These are phyloP conservation scores for Chlorophyllum brunneum DNA, from an alignment of 768 basidiomycete species.

Conservation along the genomic window DNA sequence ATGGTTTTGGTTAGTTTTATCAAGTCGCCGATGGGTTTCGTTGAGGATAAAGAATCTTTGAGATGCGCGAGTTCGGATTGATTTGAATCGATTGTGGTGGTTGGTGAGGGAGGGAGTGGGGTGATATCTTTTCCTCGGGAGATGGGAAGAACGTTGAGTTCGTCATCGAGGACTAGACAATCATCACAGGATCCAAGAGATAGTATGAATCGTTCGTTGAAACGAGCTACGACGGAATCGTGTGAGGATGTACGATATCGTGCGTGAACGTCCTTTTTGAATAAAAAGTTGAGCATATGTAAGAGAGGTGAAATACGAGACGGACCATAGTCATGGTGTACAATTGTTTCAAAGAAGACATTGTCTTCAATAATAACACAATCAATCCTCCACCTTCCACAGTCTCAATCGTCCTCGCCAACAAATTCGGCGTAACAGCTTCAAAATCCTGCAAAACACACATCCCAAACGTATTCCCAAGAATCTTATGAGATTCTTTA, in stretches of 20 bases:
- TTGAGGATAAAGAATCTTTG: slow-evolving; percentile 73
- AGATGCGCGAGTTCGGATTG: slow-evolving; percentile 74
- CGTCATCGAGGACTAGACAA: slow-evolving; percentile 94
- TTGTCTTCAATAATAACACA: slow-evolving; percentile 88
- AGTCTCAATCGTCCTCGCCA: slow-evolving; percentile 96
- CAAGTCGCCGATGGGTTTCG: slow-evolving; percentile 84
- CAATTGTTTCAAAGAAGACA: slow-evolving; percentile 87
- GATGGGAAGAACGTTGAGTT: slow-evolving; percentile 94
- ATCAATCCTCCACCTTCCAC: slow-evolving; percentile 94
- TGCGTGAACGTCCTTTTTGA: slow-evolving; percentile 85
- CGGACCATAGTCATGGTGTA: slow-evolving; percentile 85
- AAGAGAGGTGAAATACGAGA: slow-evolving; percentile 1
- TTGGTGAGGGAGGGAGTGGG: too few species aligned
- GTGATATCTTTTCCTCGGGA: slow-evolving; percentile 92
- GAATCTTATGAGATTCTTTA: slow-evolving; percentile 94
- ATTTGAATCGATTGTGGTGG: too few species aligned
- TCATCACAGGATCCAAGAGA: slow-evolving; percentile 92
- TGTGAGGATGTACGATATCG: slow-evolving; percentile 92
- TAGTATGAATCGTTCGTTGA: slow-evolving; percentile 98
- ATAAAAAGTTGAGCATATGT: not conserved
- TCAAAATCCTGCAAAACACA: slow-evolving; percentile 96
- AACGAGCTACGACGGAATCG: slow-evolving; percentile 85
- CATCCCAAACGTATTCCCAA: slow-evolving; percentile 98
- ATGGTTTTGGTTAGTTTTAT: slow-evolving; percentile 87
- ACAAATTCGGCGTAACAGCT: slow-evolving; percentile 94